Conservation (phyloP, 306 rosid species). For the Begonia fuchsioides region DNA sequence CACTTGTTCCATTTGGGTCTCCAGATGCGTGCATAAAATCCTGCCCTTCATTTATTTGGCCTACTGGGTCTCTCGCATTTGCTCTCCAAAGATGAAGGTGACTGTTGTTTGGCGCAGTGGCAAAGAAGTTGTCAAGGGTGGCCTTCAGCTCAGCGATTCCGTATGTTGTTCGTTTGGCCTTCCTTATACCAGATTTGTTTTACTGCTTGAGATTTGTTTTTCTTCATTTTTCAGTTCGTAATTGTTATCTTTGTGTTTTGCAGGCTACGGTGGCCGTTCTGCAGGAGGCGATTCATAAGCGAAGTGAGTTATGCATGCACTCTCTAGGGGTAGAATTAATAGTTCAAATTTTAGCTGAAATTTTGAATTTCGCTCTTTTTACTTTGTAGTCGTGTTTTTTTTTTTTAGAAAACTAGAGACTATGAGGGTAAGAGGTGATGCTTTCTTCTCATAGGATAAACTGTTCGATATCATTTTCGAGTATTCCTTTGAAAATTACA, state of each 20-base stretch:
- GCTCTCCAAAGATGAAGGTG: conserved; percentile 53
- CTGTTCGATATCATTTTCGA: no score
- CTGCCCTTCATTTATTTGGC: conserved; percentile 11
- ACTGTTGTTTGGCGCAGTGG: conserved; percentile 67
- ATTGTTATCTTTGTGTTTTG: conserved; percentile 5
- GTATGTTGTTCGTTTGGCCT: conserved; percentile 25
- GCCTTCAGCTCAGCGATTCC: conserved; percentile 55
- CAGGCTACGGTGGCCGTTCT: conserved; percentile 94
- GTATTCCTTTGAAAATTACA: no score
- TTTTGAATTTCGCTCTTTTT: no score
- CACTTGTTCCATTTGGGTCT: conserved; percentile 14
- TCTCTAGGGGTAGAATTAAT: conserved; percentile 13
- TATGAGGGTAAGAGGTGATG: no score
- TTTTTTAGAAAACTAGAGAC: background rate
- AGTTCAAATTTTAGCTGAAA: background rate
- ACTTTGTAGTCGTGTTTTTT: background rate
- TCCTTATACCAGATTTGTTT: no score
- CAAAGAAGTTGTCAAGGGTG: conserved; percentile 66
- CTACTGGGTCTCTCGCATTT: conserved; percentile 14
- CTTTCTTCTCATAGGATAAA: no score
- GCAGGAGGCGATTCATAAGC: conserved; percentile 65
- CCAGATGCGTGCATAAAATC: background rate
- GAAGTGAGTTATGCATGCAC: conserved; percentile 41
- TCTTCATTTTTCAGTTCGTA: background rate
- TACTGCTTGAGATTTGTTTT: no score